phyloP scores from a whole-genome alignment of 306 rosid species.

The Medicago arabica region DNA sequence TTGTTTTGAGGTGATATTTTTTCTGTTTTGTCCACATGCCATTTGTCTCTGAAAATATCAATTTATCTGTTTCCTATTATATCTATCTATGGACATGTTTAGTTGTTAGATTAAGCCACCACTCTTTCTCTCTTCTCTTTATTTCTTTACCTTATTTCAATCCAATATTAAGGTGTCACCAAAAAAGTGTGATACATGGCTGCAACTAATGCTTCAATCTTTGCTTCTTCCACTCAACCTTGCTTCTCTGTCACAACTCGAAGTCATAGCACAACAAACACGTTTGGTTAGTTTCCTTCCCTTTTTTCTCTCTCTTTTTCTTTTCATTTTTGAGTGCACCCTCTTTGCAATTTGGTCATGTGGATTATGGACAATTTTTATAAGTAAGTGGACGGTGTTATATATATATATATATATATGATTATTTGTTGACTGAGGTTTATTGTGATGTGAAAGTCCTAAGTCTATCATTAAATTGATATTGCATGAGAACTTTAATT shows the following conservation, averaged over 20 bases:
- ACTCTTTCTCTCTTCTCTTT: not conserved
- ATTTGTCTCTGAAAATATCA: constrained; percentile 38
- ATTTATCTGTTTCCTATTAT: constrained; percentile 17
- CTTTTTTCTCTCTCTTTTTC: constrained; percentile 1
- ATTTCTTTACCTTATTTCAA: not conserved
- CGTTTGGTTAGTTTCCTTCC: constrained; percentile 59
- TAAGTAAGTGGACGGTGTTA: not conserved
- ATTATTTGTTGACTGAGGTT: not conserved
- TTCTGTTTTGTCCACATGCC: constrained; percentile 16
- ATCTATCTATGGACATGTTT: constrained; percentile 11
- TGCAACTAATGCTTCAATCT: constrained; percentile 60
- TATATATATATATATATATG: not conserved
- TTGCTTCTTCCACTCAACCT: constrained; percentile 61
- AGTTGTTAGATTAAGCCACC: not conserved
- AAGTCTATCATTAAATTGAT: no score
- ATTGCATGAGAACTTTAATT: constrained; percentile 30
- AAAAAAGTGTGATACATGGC: constrained; percentile 59
- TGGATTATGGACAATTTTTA: not conserved
- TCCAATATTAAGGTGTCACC: constrained; percentile 27
- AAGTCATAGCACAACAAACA: constrained; percentile 38
- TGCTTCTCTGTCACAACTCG: constrained; percentile 45
- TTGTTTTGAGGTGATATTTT: not conserved
- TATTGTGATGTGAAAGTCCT: no score
- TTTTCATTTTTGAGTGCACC: not conserved
- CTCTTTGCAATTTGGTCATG: not conserved